Base-by-base conservation (phyloP, 306 rosid species). In the Comarum palustre region DNA sequence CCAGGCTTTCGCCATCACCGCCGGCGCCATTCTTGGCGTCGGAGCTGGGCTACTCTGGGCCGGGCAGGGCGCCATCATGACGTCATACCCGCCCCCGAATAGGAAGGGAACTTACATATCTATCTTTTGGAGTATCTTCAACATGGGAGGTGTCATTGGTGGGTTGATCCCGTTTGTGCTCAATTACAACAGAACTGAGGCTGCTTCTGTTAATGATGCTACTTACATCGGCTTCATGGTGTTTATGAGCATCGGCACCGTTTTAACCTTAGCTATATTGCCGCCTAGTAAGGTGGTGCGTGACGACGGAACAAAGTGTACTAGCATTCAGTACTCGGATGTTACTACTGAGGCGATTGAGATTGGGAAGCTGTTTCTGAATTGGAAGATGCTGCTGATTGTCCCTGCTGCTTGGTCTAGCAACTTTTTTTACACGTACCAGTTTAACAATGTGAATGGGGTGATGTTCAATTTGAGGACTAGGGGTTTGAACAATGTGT, bases 41-140 rank as follows among this genome's bases (percentile, higher is more conserved):
- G 99, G 99, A 0, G 97, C 99, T 0, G 99, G 99, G 1, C 90
- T 94, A 4, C 79, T 94, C 0, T 94, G 99, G 99, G 93, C 96
- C 0, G 85, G 87, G 0, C 86, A 94, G 50, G 99, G 99, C 1
- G 96, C 97, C 32, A 94, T 94, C 75, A 91, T 94, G 97, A 94
- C 99, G 1, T 94, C 99, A 0, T 91, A 94, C 60, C 99, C 99
- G 0, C 97, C 99, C 0, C 72, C 80, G 2, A 74, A 81, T 4
- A 91, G 97, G 0, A 94, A 91, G 51, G 99, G 99, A 16, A 84
- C 95, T 15, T 94, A 94, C 43, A 91, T 94, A 27, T 74, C 99
- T 2, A 45, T 94, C 13, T 94, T 94, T 63, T 91, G 99, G 99
- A 88, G 96, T 31, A 85, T 94, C 11, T 94, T 94, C 88, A 94